Conservation (phyloP, 169 alveolate genomes). For the Eimeria necatrix region DNA sequence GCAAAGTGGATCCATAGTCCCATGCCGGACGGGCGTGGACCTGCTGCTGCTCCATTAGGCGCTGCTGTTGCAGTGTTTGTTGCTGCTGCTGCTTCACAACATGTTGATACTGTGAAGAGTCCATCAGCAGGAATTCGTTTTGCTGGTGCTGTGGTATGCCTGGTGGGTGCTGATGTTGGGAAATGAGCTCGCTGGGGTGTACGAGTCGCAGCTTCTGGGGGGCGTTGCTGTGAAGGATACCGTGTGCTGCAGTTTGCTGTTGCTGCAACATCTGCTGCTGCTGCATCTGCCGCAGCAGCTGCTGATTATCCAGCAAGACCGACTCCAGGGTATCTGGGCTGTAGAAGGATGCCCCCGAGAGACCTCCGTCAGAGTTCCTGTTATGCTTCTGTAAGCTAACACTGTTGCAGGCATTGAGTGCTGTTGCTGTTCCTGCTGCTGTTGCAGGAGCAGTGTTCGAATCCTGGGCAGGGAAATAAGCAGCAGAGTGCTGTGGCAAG, state of each 20-base stretch:
- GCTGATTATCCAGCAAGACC: conserved; percentile 18
- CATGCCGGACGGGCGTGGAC: conserved; percentile 96
- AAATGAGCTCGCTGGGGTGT: conserved; percentile 43
- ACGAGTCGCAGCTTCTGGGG: conserved; percentile 46
- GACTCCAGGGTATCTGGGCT: conserved; percentile 52
- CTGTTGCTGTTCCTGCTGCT: conserved; percentile 47
- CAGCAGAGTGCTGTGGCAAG: conserved; percentile 58
- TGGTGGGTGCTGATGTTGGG: background rate
- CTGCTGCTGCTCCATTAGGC: conserved; percentile 97
- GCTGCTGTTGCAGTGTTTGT: conserved; percentile 24
- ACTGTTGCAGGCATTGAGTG: background rate
- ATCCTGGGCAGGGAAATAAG: background rate
- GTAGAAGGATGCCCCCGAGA: conserved; percentile 7
- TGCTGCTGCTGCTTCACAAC: conserved; percentile 30
- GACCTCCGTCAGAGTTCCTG: background rate
- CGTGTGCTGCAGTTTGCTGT: conserved; percentile 45
- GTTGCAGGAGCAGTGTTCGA: background rate
- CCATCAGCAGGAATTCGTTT: background rate
- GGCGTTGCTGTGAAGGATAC: background rate
- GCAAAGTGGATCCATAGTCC: conserved; percentile 96
- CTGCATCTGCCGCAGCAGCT: conserved; percentile 53
- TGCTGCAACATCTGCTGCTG: conserved; percentile 52
- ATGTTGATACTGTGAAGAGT: background rate
- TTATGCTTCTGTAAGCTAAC: background rate
- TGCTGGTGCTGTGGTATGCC: background rate